A percentile compares a stretch with the other conserved stretches of the same genome.
Conservation (phyloP, 257 asterid genomes). For the Salvia hispanica region DNA sequence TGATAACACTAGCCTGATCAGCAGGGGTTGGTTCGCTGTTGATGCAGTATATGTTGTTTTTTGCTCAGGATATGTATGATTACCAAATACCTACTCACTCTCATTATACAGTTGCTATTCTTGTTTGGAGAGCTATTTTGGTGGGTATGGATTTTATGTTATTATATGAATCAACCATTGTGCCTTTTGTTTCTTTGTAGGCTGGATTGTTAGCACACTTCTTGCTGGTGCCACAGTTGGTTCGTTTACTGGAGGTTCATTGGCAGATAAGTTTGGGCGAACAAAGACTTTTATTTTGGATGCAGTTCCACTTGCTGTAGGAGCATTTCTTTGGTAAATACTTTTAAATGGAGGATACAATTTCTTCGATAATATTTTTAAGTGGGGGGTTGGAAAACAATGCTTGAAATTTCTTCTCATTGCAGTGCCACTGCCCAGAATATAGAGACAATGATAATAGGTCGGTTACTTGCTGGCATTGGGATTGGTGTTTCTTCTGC, state of each 20-base stretch:
- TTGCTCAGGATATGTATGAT: constrained; percentile 8
- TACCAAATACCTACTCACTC: constrained; percentile 5
- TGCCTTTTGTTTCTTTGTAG: constrained; percentile 41
- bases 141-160: constrained; percentile 4
- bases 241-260: constrained; percentile 93
- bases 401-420: constrained; percentile 26
- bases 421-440: constrained; percentile 77
- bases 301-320: constrained; percentile 85
- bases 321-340: constrained; percentile 86
- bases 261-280: constrained; percentile 94
- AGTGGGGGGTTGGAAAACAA: neutral
- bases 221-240: constrained; percentile 98
- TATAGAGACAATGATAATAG: constrained; percentile 80
- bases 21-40: neutral
- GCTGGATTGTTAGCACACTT: constrained; percentile 94
- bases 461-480: constrained; percentile 83
- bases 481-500: constrained; percentile 98
- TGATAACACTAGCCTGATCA: neutral
- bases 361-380: constrained; percentile 19
- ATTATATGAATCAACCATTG: constrained; percentile 24
- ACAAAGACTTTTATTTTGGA: constrained; percentile 85
- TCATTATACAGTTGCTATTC: neutral
- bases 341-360: constrained; percentile 25
- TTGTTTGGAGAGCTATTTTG: neutral
- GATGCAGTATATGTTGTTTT: constrained; percentile 6